Conservation (phyloP, 306 rosid genomes). For the Cucurbita pepo region DNA sequence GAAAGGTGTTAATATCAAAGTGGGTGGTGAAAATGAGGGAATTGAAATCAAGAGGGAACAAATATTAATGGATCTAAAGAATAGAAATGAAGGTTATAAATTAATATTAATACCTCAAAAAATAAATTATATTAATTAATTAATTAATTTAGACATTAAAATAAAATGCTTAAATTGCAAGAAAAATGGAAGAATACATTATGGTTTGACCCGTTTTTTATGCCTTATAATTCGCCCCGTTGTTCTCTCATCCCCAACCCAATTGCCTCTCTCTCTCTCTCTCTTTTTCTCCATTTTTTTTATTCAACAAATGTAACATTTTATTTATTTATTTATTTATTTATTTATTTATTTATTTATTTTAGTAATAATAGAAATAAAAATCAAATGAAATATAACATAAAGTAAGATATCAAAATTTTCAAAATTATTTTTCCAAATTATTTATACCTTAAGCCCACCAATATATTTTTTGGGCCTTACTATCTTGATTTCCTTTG, state of each 20-base stretch:
- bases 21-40: slow-evolving; percentile 6
- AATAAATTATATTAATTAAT: neutral
- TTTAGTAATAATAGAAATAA: too few species aligned
- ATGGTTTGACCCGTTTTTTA: slow-evolving; percentile 3
- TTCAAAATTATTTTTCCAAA: too few species aligned
- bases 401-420: too few species aligned
- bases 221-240: neutral
- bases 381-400: too few species aligned
- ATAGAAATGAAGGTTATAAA: neutral
- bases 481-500: too few species aligned
- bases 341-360: too few species aligned
- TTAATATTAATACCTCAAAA: neutral
- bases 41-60: neutral
- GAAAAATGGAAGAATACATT: neutral
- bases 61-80: neutral
- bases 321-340: too few species aligned
- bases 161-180: slow-evolving; percentile 4
- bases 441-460: too few species aligned
- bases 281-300: neutral
- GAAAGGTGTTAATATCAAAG: neutral
- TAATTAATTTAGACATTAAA: neutral
- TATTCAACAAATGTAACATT: too few species aligned
- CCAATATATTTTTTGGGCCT: too few species aligned
- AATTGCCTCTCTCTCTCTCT: neutral
- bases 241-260: slow-evolving; percentile 7